Evolutionary conservation across 257 asterid species (phyloP).

Genomic region (Henckelia pumila): DNA sequence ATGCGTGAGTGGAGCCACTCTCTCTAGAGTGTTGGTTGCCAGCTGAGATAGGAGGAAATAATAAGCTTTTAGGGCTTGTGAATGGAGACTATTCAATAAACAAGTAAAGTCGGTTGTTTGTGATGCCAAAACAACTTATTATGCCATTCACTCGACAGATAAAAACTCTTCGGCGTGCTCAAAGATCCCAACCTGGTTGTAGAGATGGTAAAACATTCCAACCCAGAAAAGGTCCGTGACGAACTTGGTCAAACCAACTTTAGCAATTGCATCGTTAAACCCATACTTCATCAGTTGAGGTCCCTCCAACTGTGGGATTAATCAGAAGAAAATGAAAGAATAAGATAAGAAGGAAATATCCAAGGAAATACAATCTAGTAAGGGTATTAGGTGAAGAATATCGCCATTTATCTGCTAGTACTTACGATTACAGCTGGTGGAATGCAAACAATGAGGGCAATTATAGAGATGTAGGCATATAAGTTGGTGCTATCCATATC

Average conservation of each 20-base stretch:
- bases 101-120: background rate
- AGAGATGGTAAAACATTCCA: slow-evolving; percentile 98
- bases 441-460: slow-evolving; percentile 74
- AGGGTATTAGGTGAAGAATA: background rate
- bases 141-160: background rate
- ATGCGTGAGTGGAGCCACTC: slow-evolving; percentile 98
- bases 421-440: slow-evolving; percentile 85
- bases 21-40: slow-evolving; percentile 98
- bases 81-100: background rate
- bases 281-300: slow-evolving; percentile 74
- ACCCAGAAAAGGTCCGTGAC: slow-evolving; percentile 94
- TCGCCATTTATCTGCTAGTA: background rate
- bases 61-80: background rate
- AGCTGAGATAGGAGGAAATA: slow-evolving; percentile 41
- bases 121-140: too few species aligned
- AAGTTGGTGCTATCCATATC: slow-evolving; percentile 96
- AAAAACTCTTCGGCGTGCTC: background rate
- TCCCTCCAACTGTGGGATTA: slow-evolving; percentile 64
- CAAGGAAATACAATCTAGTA: background rate
- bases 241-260: slow-evolving; percentile 87
- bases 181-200: slow-evolving; percentile 70
- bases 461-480: slow-evolving; percentile 78
- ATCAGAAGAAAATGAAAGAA: background rate
- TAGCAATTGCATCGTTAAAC: slow-evolving; percentile 79
- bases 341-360: slow-evolving; percentile 2